Conservation (phyloP, 2,329 filamentous ascomycete genomes). For the Apiospora sp. region DNA sequence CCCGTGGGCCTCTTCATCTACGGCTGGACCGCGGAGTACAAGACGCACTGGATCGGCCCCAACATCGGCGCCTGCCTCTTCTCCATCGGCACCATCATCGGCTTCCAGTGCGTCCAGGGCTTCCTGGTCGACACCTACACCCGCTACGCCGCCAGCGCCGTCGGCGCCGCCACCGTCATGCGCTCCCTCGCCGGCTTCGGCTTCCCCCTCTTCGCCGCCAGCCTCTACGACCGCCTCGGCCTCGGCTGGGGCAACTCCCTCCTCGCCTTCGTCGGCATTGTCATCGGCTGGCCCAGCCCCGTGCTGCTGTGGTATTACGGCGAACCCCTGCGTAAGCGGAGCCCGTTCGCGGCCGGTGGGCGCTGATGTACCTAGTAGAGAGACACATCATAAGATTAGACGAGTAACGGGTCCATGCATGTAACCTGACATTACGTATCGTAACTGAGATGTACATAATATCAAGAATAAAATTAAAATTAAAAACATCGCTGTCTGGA, state of each 20-base stretch:
- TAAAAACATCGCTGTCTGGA: no score
- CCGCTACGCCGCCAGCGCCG: conserved; percentile 54
- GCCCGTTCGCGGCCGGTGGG: conserved; percentile 42
- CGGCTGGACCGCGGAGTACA: conserved; percentile 53
- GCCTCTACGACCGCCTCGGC: conserved; percentile 52
- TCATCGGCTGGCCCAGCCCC: conserved; percentile 57
- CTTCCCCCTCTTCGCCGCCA: conserved; percentile 59
- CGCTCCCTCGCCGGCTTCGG: conserved; percentile 59
- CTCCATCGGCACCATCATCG: conserved; percentile 48
- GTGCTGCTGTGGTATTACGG: conserved; percentile 52
- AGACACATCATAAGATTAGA: not conserved
- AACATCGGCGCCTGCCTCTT: conserved; percentile 53
- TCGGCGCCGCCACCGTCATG: conserved; percentile 53
- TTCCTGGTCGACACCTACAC: conserved; percentile 57
- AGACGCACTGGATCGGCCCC: conserved; percentile 54
- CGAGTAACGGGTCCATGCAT: not conserved
- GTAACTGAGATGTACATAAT: not conserved
- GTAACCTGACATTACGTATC: not conserved
- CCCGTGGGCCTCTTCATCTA: conserved; percentile 55
- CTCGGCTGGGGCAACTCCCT: conserved; percentile 58
- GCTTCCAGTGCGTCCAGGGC: conserved; percentile 54
- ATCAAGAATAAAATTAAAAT: not conserved
- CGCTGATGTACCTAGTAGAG: conserved; percentile 20
- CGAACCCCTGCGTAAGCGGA: conserved; percentile 45
- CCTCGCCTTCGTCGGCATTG: conserved; percentile 58